Evolutionary conservation across 768 basidiomycete species (phyloP), one percentile per base, ranked within the genome.

Genomic region (Phylloporus sp.): DNA sequence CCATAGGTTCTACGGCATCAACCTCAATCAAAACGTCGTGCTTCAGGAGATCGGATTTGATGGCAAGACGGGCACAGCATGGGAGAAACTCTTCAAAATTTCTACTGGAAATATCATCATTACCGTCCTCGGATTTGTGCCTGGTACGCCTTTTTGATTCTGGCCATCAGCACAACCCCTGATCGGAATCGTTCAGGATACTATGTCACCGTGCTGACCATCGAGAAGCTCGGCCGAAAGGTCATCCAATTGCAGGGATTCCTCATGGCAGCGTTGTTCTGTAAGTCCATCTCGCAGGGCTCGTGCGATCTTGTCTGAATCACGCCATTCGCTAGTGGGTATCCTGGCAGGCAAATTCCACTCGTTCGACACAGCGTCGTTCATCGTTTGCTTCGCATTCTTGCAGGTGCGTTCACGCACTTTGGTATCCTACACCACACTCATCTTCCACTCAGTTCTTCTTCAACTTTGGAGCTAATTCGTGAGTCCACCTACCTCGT

Each of bases 391-490:
- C 68, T 90, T 90, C 59, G 73, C 85, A 0, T 66, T 89, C 54
- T 68, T 87, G 20, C 84, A 85, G 65, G 73, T 77, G 27, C 10
- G 57, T 48, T 9, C 24, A 33, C 23, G n/a, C 11, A 20, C 26
- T n/a, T 11, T 44, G 1, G 4, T 27, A 17, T 14, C 10, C 7
- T 11, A 5, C 17, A 26, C 5, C 22, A 8, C 17, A n/a, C 50
- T 56, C 49, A 9, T 32, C 20, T 6, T 14, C 20, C n/a, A 17
- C 37, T 0, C 50, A 81, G 71, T 86, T 86, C 71, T 86, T 87
- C 73, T 87, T 87, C 73, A 87, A 88, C 69, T 89, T 86, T 56
- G 86, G 86, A 17, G 82, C 84, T 4, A 87, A 86, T 59, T 69
- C 79, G 75, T 81, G 58, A 53, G 78, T 55, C 14, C 11, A 31